A percentile compares a stretch with the other conserved stretches of the same genome.
These are phyloP conservation scores for Penicillium silybi DNA, from an alignment of 495 filamentous ascomycete genomes.

Conservation along the genomic window DNA sequence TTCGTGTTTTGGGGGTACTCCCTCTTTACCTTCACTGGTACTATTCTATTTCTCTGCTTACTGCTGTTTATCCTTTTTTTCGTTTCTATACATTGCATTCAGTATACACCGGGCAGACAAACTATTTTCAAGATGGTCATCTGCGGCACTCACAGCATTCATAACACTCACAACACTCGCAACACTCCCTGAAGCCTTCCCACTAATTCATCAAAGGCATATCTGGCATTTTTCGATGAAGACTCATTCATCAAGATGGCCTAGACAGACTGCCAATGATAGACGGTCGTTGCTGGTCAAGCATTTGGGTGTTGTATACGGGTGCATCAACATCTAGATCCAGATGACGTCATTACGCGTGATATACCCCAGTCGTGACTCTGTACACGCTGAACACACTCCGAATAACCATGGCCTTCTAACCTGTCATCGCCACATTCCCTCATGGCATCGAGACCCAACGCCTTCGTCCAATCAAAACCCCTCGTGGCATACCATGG, in stretches of 20 bases:
- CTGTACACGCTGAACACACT: not conserved
- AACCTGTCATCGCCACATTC: slow-evolving; percentile 54
- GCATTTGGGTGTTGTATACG: not conserved
- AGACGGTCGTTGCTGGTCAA: not conserved
- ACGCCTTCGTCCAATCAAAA: slow-evolving; percentile 60
- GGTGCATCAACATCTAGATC: not conserved
- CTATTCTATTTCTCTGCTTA: not conserved
- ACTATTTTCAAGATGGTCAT: not conserved
- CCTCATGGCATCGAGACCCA: slow-evolving; percentile 53
- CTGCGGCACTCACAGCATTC: no score
- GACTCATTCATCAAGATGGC: not conserved
- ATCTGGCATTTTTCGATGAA: not conserved
- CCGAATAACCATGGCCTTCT: slow-evolving; percentile 25
- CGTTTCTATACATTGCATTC: not conserved
- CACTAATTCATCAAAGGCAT: not conserved
- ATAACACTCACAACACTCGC: no score
- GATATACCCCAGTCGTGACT: not conserved
- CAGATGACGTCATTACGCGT: slow-evolving; percentile 10
- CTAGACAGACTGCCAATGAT: not conserved
- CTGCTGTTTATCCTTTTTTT: not conserved
- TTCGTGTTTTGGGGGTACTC: not conserved
- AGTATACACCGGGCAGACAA: not conserved
- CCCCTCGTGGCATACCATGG: slow-evolving; percentile 60
- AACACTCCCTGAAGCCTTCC: not conserved
- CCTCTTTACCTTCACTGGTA: no score